Evolutionary conservation across 179 eudicot genomes (phyloP), one percentile per base, ranked within the genome.

Genomic region (Drosera spatulata): DNA sequence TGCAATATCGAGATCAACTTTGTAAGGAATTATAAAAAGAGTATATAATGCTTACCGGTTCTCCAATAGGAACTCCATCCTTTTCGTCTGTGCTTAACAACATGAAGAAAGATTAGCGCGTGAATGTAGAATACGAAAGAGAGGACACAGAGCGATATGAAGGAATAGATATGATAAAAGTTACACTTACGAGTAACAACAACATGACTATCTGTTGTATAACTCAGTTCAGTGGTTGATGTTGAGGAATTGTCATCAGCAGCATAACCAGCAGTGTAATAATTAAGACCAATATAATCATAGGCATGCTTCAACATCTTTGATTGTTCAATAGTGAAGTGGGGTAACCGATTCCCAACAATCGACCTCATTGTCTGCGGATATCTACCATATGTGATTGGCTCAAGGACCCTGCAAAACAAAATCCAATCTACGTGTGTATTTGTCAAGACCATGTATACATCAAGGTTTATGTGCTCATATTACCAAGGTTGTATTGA

Each of bases 261-360:
- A 4, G 46, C 46, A n/a, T 41, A 57, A 41, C 47, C 41, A 5
- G 60, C 0, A 41, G 68, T 64, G 55, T 71, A 75, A 41, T 71
- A 68, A 53, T 71, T 71, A 5, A 75, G n/a, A n/a, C 80, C 75
- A 5, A 71, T 45, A 58, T 70, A 75, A 58, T 75, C 75, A 41
- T 47, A 59, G 5, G 79, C 71, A 3, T 59, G 66, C 42, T 51
- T 67, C 48, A 75, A 6, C 57, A 60, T 41, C 9, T 70, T 10
- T 0, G 59, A 54, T n/a, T 75, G 70, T 4, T 75, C 64, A 2
- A 39, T 8, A 0, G 73, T 14, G 66, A 71, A 75, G 3, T 15
- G 38, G 2, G 76, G 76, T 12, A 73, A 59, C 13, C 69, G 66
- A 7, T 9, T 58, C 52, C 75, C 75, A 11, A 68, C 67, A 14